Base-by-base conservation (phyloP, 2,329 filamentous ascomycete genomes). In the Sporothrix mexicana region DNA sequence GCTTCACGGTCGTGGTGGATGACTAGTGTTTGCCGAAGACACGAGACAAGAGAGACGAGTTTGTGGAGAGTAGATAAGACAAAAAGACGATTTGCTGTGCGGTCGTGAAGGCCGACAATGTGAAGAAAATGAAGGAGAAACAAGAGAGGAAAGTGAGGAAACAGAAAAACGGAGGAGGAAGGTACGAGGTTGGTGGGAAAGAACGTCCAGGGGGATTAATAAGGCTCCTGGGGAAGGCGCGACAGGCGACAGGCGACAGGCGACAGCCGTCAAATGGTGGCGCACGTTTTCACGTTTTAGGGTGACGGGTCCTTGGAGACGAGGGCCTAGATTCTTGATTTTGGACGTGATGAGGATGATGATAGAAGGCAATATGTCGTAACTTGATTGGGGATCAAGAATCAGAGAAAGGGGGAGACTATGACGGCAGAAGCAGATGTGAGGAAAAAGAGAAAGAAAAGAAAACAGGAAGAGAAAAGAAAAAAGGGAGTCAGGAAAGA, bases 281-380 rank as follows among this genome's bases (percentile, higher is more conserved):
- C 64, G 64, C 59, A 64, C 59, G 8, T 43, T n/a, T n/a, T n/a
- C n/a, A n/a, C n/a, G n/a, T n/a, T n/a, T 23, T 64, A 45, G 59
- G n/a, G 45, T 49, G 43, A 66, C 62, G 59, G 62, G 43, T 13
- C 7, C 7, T 23, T 57, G n/a, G n/a, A 23, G 41, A 49, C 8
- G 62, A 25, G 57, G 55, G 45, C 43, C 69, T 62, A 64, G 69
- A 69, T 69, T 69, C 67, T 47, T 45, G 49, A 55, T 59, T 69
- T 69, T 69, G 36, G 67, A 69, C 43, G 23, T 47, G 61, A 64
- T 47, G 61, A 43, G 57, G 57, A 47, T 47, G 61, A 47, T 45
- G 36, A 47, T n/a, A 59, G 51, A 36, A 43, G 30, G 30, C 30
- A 59, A 69, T 59, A 57, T 69, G 67, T 25, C 30, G 67, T 57